Evolutionary conservation across 2,329 filamentous ascomycete species (phyloP).

Genomic region (Botrytis medusae): DNA sequence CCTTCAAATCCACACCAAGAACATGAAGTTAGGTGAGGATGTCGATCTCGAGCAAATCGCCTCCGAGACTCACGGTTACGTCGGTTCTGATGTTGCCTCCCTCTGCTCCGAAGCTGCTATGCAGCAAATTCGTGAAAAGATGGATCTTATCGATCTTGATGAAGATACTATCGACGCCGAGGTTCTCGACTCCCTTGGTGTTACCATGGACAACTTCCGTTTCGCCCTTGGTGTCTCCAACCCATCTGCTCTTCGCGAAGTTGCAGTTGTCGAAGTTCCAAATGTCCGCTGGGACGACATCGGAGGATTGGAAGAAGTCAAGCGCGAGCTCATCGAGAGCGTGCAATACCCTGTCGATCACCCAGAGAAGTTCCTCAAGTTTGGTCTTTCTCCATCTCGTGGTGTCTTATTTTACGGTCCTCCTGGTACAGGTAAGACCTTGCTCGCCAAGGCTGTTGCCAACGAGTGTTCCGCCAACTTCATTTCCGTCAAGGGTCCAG

Average conservation of each 20-base stretch:
- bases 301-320: slow-evolving; percentile 96
- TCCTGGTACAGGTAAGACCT: slow-evolving; percentile 99
- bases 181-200: slow-evolving; percentile 94
- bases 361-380: slow-evolving; percentile 99
- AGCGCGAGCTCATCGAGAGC: slow-evolving; percentile 98
- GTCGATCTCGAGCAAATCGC: slow-evolving; percentile 97
- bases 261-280: slow-evolving; percentile 97
- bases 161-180: slow-evolving; percentile 99
- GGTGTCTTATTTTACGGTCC: slow-evolving; percentile 99
- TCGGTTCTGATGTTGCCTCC: slow-evolving; percentile 96
- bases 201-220: slow-evolving; percentile 99
- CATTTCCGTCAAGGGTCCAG: slow-evolving; percentile 98
- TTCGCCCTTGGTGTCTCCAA: slow-evolving; percentile 98
- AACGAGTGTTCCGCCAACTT: slow-evolving; percentile 99
- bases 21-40: slow-evolving; percentile 98
- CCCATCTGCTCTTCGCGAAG: slow-evolving; percentile 96
- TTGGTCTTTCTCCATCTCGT: slow-evolving; percentile 93
- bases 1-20: slow-evolving; percentile 99
- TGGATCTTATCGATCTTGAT: slow-evolving; percentile 98
- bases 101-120: slow-evolving; percentile 99
- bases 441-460: slow-evolving; percentile 98
- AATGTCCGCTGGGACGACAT: slow-evolving; percentile 99
- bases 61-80: slow-evolving; percentile 96
- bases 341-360: slow-evolving; percentile 99
- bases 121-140: slow-evolving; percentile 99